Evolutionary conservation across 2,329 filamentous ascomycete species (phyloP), one percentile per base, ranked within the genome.

Genomic region (Ceratocystis harringtonii): DNA sequence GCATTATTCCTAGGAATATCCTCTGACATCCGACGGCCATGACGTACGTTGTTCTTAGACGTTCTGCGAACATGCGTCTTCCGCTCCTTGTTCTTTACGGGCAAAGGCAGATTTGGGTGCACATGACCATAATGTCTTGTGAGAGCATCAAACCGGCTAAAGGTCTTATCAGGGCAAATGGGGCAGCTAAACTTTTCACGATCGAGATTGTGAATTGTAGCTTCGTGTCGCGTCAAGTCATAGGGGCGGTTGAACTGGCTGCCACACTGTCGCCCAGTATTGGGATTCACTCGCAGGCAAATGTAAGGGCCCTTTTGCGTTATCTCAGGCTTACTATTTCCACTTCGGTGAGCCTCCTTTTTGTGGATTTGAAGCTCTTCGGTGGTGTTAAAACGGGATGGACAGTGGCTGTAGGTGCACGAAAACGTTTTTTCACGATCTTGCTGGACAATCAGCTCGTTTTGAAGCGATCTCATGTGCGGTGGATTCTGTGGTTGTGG

Each of bases 171-270:
- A 71, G 97, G 92, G 76, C 94, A 99, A 61, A 96, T 78, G 68
- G 92, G 86, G 75, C 94, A 99, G 57, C 90, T 86, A 6, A 96
- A 91, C 78, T 97, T 97, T 74, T 92, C 86, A 80, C 96, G 96
- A 71, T 89, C 85, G 0, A 86, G 87, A 71, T 96, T 96, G 81
- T 97, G 94, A 69, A 97, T 97, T 0, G 94, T 97, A 70, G 96
- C 92, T 74, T 99, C 94, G 73, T 99, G 94, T 25, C 94, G 83
- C 0, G 94, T 99, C 63, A 99, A 81, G 75, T 99, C 94, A 79
- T 99, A 99, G 1, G 94, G 94, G 22, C 94, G 81, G 0, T 92
- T 96, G 76, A 99, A 97, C 64, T 96, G 81, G 0, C 91, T 95
- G 73, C 90, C 92, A 48, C 64, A 65, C 17, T 19, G 57, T 77